Base-by-base conservation (phyloP, 2,329 filamentous ascomycete genomes). In the Aspergillus fructus region DNA sequence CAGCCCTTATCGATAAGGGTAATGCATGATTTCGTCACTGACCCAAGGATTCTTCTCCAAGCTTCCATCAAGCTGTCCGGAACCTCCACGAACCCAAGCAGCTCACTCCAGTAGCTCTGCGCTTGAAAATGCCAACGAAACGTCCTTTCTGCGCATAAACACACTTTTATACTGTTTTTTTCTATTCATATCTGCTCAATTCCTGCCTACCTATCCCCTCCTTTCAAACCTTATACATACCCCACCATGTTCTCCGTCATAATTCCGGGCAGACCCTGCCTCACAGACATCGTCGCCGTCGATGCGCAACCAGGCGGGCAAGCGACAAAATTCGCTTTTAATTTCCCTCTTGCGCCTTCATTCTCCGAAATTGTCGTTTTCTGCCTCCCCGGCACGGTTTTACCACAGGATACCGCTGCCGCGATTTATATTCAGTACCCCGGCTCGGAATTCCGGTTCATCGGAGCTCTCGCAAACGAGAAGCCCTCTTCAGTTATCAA, bases 401-500 rank as follows among this genome's bases (percentile, higher is more conserved):
- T 99, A 0, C 93, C 93, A 0, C 79, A 83, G 4, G 84, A 85
- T 64, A 89, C 89, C 19, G 93, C 91, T 5, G 94, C 93, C 13
- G 90, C 92, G 47, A 93, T 99, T 62, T 97, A 97, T 77, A 84
- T 96, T 48, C 89, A 93, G 63, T 78, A 89, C n/a, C 84, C 86
- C 1, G 79, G 78, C 37, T 78, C 83, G 1, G 84, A 88, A 47
- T 96, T 96, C 78, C 86, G 83, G 59, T 91, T 99, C 67, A 85
- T 97, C 4, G 94, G 96, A 61, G 94, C 88, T 49, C 87, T 99
- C 55, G 93, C 90, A 1, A 88, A 90, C 37, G 91, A 93, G 56
- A 97, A 97, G 71, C 92, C 94, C 66, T 93, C 89, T 64, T 91
- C 93, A 37, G 89, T 97, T 56, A 97, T 97, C 81, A 92, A 90